Percentiles rank a stretch among this genome's conserved stretches.
These are phyloP conservation scores for Bidens hawaiensis DNA, from an alignment of 140 eudicot species.

Conservation along the genomic window DNA sequence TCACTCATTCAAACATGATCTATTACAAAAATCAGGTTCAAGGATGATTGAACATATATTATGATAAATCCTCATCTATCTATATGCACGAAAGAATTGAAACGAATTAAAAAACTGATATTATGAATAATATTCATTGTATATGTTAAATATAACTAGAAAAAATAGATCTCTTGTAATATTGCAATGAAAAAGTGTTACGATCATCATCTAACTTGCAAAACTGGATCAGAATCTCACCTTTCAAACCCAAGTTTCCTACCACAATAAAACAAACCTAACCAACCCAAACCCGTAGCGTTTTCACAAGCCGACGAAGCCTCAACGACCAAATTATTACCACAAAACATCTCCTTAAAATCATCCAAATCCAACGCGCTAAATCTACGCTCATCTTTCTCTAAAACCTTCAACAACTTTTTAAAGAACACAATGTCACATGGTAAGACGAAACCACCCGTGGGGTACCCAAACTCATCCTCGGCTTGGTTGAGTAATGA, in stretches of 20 bases:
- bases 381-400: conserved; percentile 35
- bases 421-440: conserved; percentile 43
- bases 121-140: too few species aligned
- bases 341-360: conserved; percentile 26
- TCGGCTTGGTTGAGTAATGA: conserved; percentile 48
- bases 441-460: conserved; percentile 48
- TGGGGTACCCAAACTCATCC: conserved; percentile 54
- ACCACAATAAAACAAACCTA: conserved; percentile 19
- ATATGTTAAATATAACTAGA: too few species aligned
- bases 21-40: too few species aligned
- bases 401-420: conserved; percentile 22
- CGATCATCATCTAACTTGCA: too few species aligned
- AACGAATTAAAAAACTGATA: too few species aligned
- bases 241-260: conserved; percentile 11
- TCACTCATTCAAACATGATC: too few species aligned
- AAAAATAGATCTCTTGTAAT: too few species aligned
- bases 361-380: conserved; percentile 38
- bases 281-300: conserved; percentile 1
- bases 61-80: too few species aligned
- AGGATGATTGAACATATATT: too few species aligned
- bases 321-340: conserved; percentile 7
- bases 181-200: too few species aligned
- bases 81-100: too few species aligned
- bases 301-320: conserved; percentile 18
- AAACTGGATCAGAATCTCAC: too few species aligned